These are phyloP conservation scores for Cenchrus purpureus DNA, from an alignment of 176 grass and related monocot species.

Conservation along the genomic window DNA sequence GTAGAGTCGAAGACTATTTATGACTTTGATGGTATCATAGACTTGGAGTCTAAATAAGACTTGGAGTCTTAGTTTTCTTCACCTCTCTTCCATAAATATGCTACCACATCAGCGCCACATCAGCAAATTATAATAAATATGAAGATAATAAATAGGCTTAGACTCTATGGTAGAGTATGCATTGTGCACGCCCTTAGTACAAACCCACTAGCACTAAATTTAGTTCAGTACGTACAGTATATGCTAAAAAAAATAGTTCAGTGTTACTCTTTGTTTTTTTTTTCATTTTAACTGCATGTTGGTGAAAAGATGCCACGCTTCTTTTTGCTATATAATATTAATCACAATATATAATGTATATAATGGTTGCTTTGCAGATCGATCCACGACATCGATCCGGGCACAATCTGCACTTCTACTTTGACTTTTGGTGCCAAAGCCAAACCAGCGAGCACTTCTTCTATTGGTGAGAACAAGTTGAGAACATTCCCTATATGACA, in stretches of 20 bases:
- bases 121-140: too few relatives aligned
- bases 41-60: too few relatives aligned
- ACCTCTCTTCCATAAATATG: too few relatives aligned
- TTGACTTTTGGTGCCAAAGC: constrained; percentile 72
- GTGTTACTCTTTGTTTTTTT: neutral
- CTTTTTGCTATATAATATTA: too few relatives aligned
- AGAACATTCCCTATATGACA: too few relatives aligned
- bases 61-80: too few relatives aligned
- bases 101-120: too few relatives aligned
- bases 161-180: too few relatives aligned
- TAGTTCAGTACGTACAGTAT: neutral
- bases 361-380: constrained; percentile 55
- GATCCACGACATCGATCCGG: constrained; percentile 88
- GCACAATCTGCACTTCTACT: constrained; percentile 90
- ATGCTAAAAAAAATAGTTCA: neutral
- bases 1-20: too few relatives aligned
- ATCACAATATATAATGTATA: neutral
- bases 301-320: neutral
- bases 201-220: neutral
- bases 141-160: too few relatives aligned
- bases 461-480: constrained; percentile 71
- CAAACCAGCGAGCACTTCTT: constrained; percentile 86
- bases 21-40: too few relatives aligned
- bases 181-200: neutral
- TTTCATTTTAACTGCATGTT: neutral